phyloP scores from a whole-genome alignment of 108 stramenopile species.

The Pseudonitzschia delicatissima region DNA sequence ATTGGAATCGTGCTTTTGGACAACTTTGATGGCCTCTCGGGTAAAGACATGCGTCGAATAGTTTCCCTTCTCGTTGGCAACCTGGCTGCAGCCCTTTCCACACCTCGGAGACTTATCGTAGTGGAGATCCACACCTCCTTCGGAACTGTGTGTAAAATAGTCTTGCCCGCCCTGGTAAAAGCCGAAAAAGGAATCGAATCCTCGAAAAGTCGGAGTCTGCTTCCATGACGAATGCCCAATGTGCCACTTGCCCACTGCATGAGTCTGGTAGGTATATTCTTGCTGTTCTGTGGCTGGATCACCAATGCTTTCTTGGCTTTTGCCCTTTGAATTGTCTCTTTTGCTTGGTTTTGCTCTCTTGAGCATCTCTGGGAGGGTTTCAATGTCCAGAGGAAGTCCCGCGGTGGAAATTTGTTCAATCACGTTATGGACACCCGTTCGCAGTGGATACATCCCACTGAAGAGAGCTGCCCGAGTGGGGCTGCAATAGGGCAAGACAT shows the following conservation, averaged over 20 bases:
- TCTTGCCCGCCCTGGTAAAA: slow-evolving; percentile 50
- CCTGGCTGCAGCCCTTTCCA: slow-evolving; percentile 27
- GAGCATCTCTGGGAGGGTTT: slow-evolving; percentile 35
- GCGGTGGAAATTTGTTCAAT: slow-evolving; percentile 13
- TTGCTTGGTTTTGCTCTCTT: background rate
- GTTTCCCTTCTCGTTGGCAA: slow-evolving; percentile 7
- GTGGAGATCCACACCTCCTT: slow-evolving; percentile 25
- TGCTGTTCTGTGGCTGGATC: too few relatives aligned
- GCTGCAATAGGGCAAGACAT: slow-evolving; percentile 42
- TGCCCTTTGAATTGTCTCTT: background rate
- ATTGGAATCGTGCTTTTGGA: slow-evolving; percentile 20
- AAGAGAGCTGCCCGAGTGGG: slow-evolving; percentile 41
- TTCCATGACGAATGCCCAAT: slow-evolving; percentile 36
- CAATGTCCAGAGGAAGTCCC: slow-evolving; percentile 37
- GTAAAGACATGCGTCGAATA: slow-evolving; percentile 44
- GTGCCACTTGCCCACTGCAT: slow-evolving; percentile 72
- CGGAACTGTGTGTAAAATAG: slow-evolving; percentile 40
- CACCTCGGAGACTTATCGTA: slow-evolving; percentile 19
- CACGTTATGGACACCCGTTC: slow-evolving; percentile 26
- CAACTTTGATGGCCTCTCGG: slow-evolving; percentile 27
- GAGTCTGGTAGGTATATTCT: slow-evolving; percentile 39
- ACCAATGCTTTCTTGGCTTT: background rate
- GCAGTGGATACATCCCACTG: slow-evolving; percentile 41
- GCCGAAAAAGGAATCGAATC: slow-evolving; percentile 60
- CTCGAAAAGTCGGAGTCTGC: slow-evolving; percentile 51